Evolutionary conservation across 148 eudicot genomes (phyloP), one percentile per base, ranked within the genome.

Genomic region (Amaranthus hypochondriacus): DNA sequence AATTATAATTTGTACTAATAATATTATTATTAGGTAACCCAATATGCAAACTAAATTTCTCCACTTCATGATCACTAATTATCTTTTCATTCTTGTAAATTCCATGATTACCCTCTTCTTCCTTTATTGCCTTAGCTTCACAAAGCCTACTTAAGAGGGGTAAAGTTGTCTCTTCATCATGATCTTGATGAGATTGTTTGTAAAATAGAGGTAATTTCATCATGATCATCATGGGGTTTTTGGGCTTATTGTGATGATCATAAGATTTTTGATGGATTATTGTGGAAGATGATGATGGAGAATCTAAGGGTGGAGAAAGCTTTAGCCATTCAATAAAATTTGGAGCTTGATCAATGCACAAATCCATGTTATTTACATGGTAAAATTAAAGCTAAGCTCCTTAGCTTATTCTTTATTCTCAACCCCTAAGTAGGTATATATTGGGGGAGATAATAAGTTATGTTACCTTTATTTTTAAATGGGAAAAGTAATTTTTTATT

Each of bases 241-340:
- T 48, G 67, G 77, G 70, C 18, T 76, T 28, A 28, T 60, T 48
- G 8, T 10, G 14, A 15, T 64, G 48, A 51, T 11, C 50, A 15
- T 12, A 5, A n/a, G 11, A 4, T 54, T 67, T 11, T 63, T 76
- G 65, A 57, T 73, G 75, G 13, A 51, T 75, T 58, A 51, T 75
- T 58, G 75, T 11, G n/a, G 69, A 55, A 5, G 84, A 70, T 69
- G 77, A 59, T 64, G 70, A 53, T 73, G 57, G 56, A 9, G 58
- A 5, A 71, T 71, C 60, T 43, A 72, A 69, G 28, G 56, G 68
- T 72, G 72, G 69, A 54, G 78, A 71, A 59, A 76, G 85, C 73
- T 82, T 84, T 56, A 89, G 83, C 89, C 93, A 87, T 81, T 86
- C 86, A 77, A 83, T 84, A 71, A 80, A 86, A 58, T 71, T 76